phyloP scores from a whole-genome alignment of 169 alveolate species.

The Plasmodium berghei region DNA sequence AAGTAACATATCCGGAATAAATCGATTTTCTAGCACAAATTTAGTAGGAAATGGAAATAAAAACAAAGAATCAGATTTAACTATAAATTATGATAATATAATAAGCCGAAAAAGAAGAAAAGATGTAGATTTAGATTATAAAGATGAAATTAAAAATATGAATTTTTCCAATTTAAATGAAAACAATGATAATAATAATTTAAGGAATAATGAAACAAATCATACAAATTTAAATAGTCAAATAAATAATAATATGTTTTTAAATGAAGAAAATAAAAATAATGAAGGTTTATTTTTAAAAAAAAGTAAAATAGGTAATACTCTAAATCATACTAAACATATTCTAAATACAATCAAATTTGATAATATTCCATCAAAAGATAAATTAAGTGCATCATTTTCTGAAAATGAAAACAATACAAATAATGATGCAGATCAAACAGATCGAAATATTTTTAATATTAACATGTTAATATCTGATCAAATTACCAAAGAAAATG shows the following conservation, averaged over 20 bases:
- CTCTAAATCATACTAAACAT: slow-evolving; percentile 47
- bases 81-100: slow-evolving; percentile 67
- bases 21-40: too few species aligned
- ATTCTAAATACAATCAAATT: slow-evolving; percentile 38
- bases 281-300: slow-evolving; percentile 38
- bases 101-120: slow-evolving; percentile 59
- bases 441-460: slow-evolving; percentile 13
- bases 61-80: not conserved
- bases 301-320: slow-evolving; percentile 54
- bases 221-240: not conserved
- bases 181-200: not conserved
- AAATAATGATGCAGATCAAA: not conserved
- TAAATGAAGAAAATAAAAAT: not conserved
- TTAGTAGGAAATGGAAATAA: too few species aligned
- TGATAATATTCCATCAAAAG: slow-evolving; percentile 49
- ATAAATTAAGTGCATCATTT: slow-evolving; percentile 18
- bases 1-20: too few species aligned
- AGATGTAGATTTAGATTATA: slow-evolving; percentile 31
- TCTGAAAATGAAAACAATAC: slow-evolving; percentile 6
- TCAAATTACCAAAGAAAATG: not conserved
- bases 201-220: not conserved
- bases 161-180: slow-evolving; percentile 11
- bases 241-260: not conserved
- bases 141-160: slow-evolving; percentile 8
- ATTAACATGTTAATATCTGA: not conserved